These are phyloP conservation scores for Lantana camara DNA, from an alignment of 257 asterid species.

Conservation along the genomic window DNA sequence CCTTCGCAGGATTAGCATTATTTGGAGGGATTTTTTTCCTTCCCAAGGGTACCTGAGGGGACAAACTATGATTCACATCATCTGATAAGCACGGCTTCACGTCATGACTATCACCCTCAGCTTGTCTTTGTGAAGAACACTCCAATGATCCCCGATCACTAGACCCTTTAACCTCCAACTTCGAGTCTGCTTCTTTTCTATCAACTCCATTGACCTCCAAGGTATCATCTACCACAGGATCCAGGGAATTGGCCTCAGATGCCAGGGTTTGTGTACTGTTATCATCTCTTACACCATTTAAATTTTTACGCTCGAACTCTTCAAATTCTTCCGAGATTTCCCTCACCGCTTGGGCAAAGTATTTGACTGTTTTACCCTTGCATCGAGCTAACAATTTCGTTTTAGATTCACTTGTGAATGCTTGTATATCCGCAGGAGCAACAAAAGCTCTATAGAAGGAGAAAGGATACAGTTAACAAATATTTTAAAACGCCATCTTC, in stretches of 20 bases:
- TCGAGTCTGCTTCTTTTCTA: constrained; percentile 28
- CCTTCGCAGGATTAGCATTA: constrained; percentile 34
- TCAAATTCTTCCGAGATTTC: constrained; percentile 82
- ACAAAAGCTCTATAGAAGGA: constrained; percentile 83
- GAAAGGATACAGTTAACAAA: constrained; percentile 9
- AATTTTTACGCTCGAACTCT: constrained; percentile 49
- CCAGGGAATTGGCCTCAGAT: constrained; percentile 41
- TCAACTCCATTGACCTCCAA: constrained; percentile 35
- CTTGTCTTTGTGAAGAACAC: constrained; percentile 50
- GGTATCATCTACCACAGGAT: constrained; percentile 44
- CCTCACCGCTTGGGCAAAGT: constrained; percentile 76
- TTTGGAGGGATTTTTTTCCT: constrained; percentile 39
- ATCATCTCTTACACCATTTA: constrained; percentile 49
- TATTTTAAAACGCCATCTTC: not conserved
- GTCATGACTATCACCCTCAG: constrained; percentile 38
- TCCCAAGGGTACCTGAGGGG: constrained; percentile 35
- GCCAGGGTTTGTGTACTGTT: constrained; percentile 39
- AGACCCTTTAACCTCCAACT: constrained; percentile 41
- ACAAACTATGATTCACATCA: constrained; percentile 34
- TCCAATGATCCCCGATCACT: constrained; percentile 45
- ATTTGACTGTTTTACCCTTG: constrained; percentile 61
- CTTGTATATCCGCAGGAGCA: constrained; percentile 82
- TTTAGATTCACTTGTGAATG: constrained; percentile 68
- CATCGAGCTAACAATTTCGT: constrained; percentile 66
- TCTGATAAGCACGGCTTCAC: constrained; percentile 32